Evolutionary conservation across 1,284 basidiomycete species (phyloP), one percentile per base, ranked within the genome.

Genomic region (Fomitopsis pinicola): DNA sequence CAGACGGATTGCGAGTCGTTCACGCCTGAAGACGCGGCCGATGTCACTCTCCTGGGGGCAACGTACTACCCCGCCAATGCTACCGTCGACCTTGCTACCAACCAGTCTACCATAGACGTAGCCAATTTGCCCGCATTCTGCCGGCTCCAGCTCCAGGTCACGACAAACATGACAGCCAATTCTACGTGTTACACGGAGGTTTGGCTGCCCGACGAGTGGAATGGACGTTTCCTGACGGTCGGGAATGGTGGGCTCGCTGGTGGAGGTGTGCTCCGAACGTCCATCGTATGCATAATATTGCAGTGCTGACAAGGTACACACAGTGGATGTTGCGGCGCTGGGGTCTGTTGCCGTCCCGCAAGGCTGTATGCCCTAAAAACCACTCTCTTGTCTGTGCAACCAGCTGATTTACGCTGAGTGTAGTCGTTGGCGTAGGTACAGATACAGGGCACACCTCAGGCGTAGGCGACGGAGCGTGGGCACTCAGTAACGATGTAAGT

Each of bases 191-290:
- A 66, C 52, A 64, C 71, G 5, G 72, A 72, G 52, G 66, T 70
- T 10, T 73, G 71, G 70, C 67, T 73, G 30, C 72, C 71, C 2
- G 70, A 72, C 52, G 63, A 60, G 5, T 73, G 69, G 70, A 72
- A 71, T 57, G 69, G 68, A 4, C 65, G 72, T 0, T 64, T 69
- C 40, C 59, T 73, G 42, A 68, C 66, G 12, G 55, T 71, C 10
- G 71, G 71, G 7, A 71, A 72, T 44, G 70, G 71, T 12, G 72
- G 71, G 2, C 61, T 70, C 30, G 67, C 67, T 15, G 71, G 71
- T 5, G 71, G 69, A 64, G 69, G 68, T 71, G 48, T 8, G 64
- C 30, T 22, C 22, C 22, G 22, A 58, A 28, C 17, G 44, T 42
- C 26, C 36, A 14, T 26, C 59, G 30, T 14, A 30, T 26, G 14